Conservation (phyloP, 768 basidiomycete genomes). For the Mycena olivaceomarginata region DNA sequence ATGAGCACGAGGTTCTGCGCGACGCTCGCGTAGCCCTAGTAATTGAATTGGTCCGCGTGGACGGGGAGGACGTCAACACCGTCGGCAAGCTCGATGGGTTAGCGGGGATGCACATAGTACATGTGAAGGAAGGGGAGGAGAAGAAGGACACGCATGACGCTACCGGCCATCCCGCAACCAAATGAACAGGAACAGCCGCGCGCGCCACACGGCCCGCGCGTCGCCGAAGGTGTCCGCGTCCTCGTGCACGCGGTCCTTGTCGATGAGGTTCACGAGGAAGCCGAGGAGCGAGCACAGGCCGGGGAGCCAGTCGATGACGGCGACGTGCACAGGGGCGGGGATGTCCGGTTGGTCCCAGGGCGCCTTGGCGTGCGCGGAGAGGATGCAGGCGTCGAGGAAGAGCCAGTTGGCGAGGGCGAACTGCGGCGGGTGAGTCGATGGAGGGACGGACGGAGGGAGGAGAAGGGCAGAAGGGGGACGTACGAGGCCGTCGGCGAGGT, state of each 20-base stretch:
- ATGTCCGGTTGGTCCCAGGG: slow-evolving; percentile 83
- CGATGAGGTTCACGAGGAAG: slow-evolving; percentile 94
- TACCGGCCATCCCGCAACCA: slow-evolving; percentile 98
- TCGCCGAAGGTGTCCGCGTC: slow-evolving; percentile 88
- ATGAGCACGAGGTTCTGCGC: slow-evolving; percentile 92
- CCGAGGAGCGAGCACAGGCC: slow-evolving; percentile 95
- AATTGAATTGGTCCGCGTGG: slow-evolving; percentile 85
- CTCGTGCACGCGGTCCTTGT: slow-evolving; percentile 91
- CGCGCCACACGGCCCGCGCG: slow-evolving; percentile 92
- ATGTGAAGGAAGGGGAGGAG: neutral
- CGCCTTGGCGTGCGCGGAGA: slow-evolving; percentile 90
- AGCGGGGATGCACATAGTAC: neutral
- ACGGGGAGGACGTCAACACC: slow-evolving; percentile 71
- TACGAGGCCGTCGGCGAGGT: slow-evolving; percentile 94
- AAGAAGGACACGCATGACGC: slow-evolving; percentile 82
- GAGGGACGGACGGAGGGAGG: too few species aligned
- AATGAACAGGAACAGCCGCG: slow-evolving; percentile 88
- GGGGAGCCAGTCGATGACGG: slow-evolving; percentile 98
- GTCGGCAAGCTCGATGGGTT: slow-evolving; percentile 53
- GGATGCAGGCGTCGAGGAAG: slow-evolving; percentile 94
- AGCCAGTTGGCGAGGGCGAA: slow-evolving; percentile 98
- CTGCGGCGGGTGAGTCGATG: slow-evolving; percentile 60
- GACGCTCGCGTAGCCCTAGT: slow-evolving; percentile 96
- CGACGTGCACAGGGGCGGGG: slow-evolving; percentile 81
- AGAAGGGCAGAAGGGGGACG: slow-evolving; percentile 54